These are phyloP conservation scores for Extremus antarcticus DNA, from an alignment of 495 filamentous ascomycete genomes.

Conservation along the genomic window DNA sequence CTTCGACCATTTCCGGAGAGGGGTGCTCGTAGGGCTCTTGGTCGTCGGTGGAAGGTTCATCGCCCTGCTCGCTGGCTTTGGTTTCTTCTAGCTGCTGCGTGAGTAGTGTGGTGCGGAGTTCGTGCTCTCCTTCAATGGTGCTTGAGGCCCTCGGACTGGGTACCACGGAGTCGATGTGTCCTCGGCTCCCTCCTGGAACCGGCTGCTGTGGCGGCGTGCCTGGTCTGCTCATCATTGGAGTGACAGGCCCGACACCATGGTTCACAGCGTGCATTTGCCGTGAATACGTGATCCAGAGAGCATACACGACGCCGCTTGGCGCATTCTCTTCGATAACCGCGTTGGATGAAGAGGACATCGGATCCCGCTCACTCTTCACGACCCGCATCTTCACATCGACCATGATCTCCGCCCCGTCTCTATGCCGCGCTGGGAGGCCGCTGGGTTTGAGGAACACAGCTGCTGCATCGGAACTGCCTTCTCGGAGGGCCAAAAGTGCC, in stretches of 20 bases:
- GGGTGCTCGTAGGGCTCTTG: constrained; percentile 38
- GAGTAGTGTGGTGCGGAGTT: constrained; percentile 27
- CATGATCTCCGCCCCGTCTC: constrained; percentile 80
- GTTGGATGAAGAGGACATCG: constrained; percentile 34
- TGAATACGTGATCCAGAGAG: constrained; percentile 95
- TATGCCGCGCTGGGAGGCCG: constrained; percentile 74
- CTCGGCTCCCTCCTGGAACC: constrained; percentile 55
- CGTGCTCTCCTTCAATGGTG: constrained; percentile 1
- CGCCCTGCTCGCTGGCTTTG: constrained; percentile 5
- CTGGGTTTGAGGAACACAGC: constrained; percentile 66
- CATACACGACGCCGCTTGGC: constrained; percentile 76
- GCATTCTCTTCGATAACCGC: constrained; percentile 40
- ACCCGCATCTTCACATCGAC: constrained; percentile 95
- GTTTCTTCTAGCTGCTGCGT: constrained; percentile 67
- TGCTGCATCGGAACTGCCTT: constrained; percentile 66
- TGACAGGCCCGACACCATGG: constrained; percentile 43
- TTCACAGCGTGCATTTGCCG: constrained; percentile 71
- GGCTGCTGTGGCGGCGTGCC: constrained; percentile 62
- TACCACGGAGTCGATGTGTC: constrained; percentile 3
- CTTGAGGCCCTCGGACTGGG: constrained; percentile 9
- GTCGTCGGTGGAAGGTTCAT: constrained; percentile 20
- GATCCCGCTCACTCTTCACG: constrained; percentile 66
- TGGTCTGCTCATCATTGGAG: constrained; percentile 47
- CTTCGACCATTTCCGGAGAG: constrained; percentile 22
- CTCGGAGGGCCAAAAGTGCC: constrained; percentile 67